Evolutionary conservation across 495 filamentous ascomycete genomes (phyloP).

Genomic region (Podospora pseudopauciseta): DNA sequence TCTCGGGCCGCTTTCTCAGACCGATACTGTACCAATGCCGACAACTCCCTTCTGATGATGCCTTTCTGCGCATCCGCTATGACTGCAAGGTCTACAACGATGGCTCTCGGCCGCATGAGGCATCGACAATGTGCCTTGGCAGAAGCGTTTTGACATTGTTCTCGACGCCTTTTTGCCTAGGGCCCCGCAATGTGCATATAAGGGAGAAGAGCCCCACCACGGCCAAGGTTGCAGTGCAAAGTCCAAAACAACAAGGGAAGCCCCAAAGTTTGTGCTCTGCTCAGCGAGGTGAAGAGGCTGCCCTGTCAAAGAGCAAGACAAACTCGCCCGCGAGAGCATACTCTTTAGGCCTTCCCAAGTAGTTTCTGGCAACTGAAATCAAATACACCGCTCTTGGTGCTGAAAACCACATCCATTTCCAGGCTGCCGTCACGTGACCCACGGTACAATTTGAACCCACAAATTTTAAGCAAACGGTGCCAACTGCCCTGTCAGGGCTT

Average conservation of each 20-base stretch:
- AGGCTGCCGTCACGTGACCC: constrained; percentile 30
- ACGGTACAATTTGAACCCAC: constrained; percentile 30
- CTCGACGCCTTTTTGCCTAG: constrained; percentile 3
- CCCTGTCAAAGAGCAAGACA: not conserved
- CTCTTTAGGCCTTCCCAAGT: not conserved
- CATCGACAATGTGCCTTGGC: not conserved
- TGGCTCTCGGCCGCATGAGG: not conserved
- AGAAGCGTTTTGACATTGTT: constrained; percentile 5
- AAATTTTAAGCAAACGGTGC: constrained; percentile 28
- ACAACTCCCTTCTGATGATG: no score
- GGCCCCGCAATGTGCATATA: constrained; percentile 9
- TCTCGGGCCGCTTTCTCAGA: not conserved
- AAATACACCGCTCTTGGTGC: not conserved
- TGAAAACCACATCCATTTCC: not conserved
- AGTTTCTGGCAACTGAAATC: not conserved
- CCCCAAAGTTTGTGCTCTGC: constrained; percentile 2
- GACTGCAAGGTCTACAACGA: not conserved
- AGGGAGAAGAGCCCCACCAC: constrained; percentile 8
- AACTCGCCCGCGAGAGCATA: not conserved
- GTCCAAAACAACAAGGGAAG: constrained; percentile 6
- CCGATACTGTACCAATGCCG: no score
- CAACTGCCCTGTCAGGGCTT: constrained; percentile 29
- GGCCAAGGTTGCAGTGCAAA: constrained; percentile 6
- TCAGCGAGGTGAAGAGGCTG: not conserved
- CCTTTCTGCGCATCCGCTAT: not conserved